Percentiles rank a stretch among this genome's conserved stretches.
Evolutionary conservation across 352 stramenopile genomes (phyloP).

Genomic region (Stephanocyclus meneghinianus): DNA sequence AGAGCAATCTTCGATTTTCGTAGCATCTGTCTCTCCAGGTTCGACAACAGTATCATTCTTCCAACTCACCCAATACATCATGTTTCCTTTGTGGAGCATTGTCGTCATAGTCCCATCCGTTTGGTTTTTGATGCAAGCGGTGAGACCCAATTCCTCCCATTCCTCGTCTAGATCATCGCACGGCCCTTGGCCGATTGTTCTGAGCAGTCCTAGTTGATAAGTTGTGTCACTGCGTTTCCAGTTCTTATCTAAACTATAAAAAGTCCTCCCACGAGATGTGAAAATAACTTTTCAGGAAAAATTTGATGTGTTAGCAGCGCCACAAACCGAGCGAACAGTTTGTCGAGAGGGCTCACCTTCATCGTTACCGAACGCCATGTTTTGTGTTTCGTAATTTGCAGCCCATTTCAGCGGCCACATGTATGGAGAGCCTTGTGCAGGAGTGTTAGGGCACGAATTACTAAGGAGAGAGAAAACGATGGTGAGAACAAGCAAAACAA

Average conservation of each 20-base stretch:
- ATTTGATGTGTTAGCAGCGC: not conserved
- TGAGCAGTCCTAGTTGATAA: constrained; percentile 33
- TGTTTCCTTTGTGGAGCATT: constrained; percentile 54
- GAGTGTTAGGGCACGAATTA: constrained; percentile 39
- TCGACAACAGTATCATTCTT: constrained; percentile 33
- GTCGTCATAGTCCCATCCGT: constrained; percentile 38
- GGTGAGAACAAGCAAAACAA: constrained; percentile 2
- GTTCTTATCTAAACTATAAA: constrained; percentile 64
- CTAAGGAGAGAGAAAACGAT: not conserved
- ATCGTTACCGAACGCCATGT: constrained; percentile 55
- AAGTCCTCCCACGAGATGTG: constrained; percentile 36
- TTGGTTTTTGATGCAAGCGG: constrained; percentile 37
- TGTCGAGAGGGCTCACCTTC: constrained; percentile 5
- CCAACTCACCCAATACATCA: constrained; percentile 63
- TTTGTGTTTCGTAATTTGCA: constrained; percentile 41
- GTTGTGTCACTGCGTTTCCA: constrained; percentile 58
- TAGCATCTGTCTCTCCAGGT: constrained; percentile 40
- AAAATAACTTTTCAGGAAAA: constrained; percentile 22
- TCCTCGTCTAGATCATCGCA: constrained; percentile 41
- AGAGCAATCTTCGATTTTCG: constrained; percentile 47
- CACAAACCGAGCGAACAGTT: not conserved
- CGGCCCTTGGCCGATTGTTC: constrained; percentile 48
- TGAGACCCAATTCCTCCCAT: constrained; percentile 22
- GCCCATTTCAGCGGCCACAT: constrained; percentile 62
- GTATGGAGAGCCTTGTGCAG: constrained; percentile 54